phyloP scores from a whole-genome alignment of 768 basidiomycete genomes.

The Chiua virens region DNA sequence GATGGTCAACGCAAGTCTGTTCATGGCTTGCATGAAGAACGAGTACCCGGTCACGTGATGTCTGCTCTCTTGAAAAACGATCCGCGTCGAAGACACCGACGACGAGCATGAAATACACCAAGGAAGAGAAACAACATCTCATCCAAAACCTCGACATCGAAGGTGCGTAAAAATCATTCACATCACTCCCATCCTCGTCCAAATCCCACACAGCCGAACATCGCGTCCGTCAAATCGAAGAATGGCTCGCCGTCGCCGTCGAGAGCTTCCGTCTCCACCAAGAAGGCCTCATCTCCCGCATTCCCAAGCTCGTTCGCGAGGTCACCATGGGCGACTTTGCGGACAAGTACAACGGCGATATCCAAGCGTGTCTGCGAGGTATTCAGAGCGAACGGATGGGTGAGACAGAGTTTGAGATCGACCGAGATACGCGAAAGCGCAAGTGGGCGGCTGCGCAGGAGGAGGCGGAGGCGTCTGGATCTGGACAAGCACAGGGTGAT shows the following conservation, averaged over 20 bases:
- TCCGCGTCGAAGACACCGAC: neutral
- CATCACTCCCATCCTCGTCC: no score
- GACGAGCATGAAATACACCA: constrained; percentile 40
- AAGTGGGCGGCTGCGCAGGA: constrained; percentile 75
- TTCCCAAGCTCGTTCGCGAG: constrained; percentile 70
- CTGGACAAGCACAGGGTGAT: constrained; percentile 19
- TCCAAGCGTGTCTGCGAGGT: constrained; percentile 69
- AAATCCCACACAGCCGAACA: constrained; percentile 55
- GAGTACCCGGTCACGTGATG: constrained; percentile 12
- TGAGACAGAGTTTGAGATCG: constrained; percentile 56
- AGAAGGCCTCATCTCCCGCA: constrained; percentile 69
- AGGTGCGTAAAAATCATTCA: constrained; percentile 44
- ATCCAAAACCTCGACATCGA: constrained; percentile 79
- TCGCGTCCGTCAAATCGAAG: constrained; percentile 69
- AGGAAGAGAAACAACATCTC: constrained; percentile 74
- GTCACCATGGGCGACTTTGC: constrained; percentile 79
- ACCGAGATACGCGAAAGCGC: constrained; percentile 68
- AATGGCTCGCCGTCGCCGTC: constrained; percentile 71
- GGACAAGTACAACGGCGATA: constrained; percentile 73
- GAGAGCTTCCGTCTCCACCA: constrained; percentile 75
- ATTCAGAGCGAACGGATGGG: constrained; percentile 63
- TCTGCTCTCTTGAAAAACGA: neutral
- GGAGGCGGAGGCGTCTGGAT: constrained; percentile 45
- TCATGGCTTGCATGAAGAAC: constrained; percentile 9
- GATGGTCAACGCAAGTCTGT: constrained; percentile 11